Base-by-base conservation (phyloP, 2,329 filamentous ascomycete genomes). In the Xenoacremonium recifei region DNA sequence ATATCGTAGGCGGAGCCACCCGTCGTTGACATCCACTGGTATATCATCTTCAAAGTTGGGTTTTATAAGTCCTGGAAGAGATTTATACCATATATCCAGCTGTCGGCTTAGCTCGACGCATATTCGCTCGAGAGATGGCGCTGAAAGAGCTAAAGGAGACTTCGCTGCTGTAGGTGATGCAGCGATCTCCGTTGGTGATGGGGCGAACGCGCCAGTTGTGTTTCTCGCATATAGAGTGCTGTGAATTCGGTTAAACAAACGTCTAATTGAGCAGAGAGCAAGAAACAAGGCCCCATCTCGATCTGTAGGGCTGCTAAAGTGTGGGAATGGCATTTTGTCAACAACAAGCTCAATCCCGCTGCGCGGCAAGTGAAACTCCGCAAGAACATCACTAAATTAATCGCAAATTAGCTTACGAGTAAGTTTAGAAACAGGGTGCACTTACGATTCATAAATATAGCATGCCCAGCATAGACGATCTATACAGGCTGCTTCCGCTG, bases 261-360 rank as follows among this genome's bases (percentile, higher is more conserved):
- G 46, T 4, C 55, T 48, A 6, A 45, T 45, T 2, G 54, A 54
- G 35, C 53, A 52, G 18, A 54, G 40, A 10, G 52, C 50, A 11
- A 58, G 39, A 4, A 46, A 47, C 15, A 39, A 50, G 6, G 53
- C 42, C 23, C 48, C 41, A 18, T 55, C 48, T 9, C 41, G 39
- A 12, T 42, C 42, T 10, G 44, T 40, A 18, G 23, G 35, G 5
- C 50, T 43, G 15, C 48, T 47, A 31, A 50, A 55, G 20, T 48
- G 44, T 12, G 55, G 55, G 25, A 57, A 57, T 4, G 44, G 47
- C 50, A 58, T 55, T 4, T 50, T 41, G 20, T 58, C 55, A 27
- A 58, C 49, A 20, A 54, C 37, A 9, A 55, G 40, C 30, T 58
- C 55, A 25, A 58, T 58, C 11, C 55, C 55, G 37, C 53, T 58